Evolutionary conservation across 208 protist species (phyloP), one percentile per base, ranked within the genome.

Genomic region (Wallacemonas sp.): DNA sequence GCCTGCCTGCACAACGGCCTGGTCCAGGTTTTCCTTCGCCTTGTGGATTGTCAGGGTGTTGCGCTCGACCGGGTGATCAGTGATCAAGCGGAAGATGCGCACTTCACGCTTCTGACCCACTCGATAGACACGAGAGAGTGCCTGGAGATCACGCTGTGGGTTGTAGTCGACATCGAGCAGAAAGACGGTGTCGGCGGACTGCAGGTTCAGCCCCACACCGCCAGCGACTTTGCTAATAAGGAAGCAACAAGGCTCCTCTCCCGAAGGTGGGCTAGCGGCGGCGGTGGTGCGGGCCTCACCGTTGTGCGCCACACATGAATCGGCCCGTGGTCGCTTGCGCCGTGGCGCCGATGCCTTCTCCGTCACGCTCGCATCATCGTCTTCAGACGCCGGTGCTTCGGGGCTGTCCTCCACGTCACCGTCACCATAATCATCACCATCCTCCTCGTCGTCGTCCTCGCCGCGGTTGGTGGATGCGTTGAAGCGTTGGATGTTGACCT

Each of bases 111-210:
- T 98, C 71, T 99, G 97, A 13, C 97, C 97, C 30, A 99, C 98
- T 34, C 98, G 82, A 73, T 99, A 97, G 13, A 95, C 93, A n/a
- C 98, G 71, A 27, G 97, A 96, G 52, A 97, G 79, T 0, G 97
- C 97, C 77, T 99, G 98, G 22, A 94, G 70, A 73, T 99, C 98
- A 22, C 92, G 81, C 73, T 97, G 89, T 5, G 85, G 85, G 81
- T 99, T 99, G 89, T 95, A 99, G 72, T 99, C 98, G 15, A 81
- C 83, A 70, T 99, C 98, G 62, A 94, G 98, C 19, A 99, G 52
- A 53, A 99, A 97, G 9, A 99, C 97, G 2, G 91, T 93, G 70
- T 99, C 97, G 8, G 97, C 98, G 1, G 95, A 94, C 33, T 95
- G 89, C 22, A 99, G 70, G 68, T 98, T 99, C 50, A 99, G 90